phyloP scores from a whole-genome alignment of 2,329 filamentous ascomycete species.

The Colletotrichum lini region DNA sequence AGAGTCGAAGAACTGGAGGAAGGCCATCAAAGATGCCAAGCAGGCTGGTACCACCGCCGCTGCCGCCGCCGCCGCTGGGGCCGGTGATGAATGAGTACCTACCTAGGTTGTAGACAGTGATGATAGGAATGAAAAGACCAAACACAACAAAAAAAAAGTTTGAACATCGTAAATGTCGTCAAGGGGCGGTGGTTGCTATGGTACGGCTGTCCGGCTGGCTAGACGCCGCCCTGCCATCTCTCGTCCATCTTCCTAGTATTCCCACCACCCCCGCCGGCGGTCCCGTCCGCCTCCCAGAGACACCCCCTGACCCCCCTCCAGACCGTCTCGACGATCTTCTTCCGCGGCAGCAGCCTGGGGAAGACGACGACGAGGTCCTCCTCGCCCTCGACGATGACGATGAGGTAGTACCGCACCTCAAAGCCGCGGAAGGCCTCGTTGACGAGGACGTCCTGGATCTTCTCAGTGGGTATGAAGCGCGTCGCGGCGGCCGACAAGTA shows the following conservation, averaged over 20 bases:
- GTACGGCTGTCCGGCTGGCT: not conserved
- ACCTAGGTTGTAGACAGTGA: not conserved
- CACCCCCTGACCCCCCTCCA: constrained; percentile 90
- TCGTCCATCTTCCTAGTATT: constrained; percentile 47
- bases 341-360: constrained; percentile 81
- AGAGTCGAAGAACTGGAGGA: constrained; percentile 41
- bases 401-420: constrained; percentile 89
- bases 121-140: not conserved
- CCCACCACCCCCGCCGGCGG: not conserved
- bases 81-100: constrained; percentile 20
- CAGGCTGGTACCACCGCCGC: constrained; percentile 6
- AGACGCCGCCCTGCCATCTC: constrained; percentile 43
- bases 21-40: constrained; percentile 34
- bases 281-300: constrained; percentile 75
- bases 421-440: constrained; percentile 96
- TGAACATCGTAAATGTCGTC: constrained; percentile 33
- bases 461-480: constrained; percentile 86
- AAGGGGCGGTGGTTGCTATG: not conserved
- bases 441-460: constrained; percentile 93
- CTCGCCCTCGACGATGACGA: constrained; percentile 92
- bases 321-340: constrained; percentile 85
- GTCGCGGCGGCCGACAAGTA: constrained; percentile 69
- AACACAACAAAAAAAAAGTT: constrained; percentile 2
- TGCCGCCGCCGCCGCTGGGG: constrained; percentile 8
- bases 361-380: constrained; percentile 95